Percentiles rank a stretch among this genome's conserved stretches.
phyloP scores from a whole-genome alignment of 2,329 filamentous ascomycete genomes.

The Juglanconis sp. region DNA sequence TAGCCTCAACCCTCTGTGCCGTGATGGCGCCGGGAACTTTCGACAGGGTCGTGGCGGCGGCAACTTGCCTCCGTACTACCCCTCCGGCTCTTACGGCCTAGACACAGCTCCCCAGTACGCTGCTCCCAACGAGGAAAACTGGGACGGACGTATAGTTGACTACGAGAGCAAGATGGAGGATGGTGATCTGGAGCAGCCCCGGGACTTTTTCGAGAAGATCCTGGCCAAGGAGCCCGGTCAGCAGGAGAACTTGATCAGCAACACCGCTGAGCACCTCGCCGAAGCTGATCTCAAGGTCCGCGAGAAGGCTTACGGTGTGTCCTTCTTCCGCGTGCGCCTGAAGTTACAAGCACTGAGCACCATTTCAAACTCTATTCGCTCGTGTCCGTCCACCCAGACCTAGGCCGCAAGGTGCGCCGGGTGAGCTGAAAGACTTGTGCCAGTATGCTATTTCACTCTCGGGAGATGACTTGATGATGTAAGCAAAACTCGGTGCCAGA shows the following conservation, averaged over 20 bases:
- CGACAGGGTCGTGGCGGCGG: conserved; percentile 21
- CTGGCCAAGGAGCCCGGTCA: conserved; percentile 30
- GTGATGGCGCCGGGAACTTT: conserved; percentile 35
- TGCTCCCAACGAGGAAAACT: conserved; percentile 11
- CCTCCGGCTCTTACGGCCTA: not conserved
- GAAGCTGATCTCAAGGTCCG: conserved; percentile 23
- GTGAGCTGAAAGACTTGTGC: no score
- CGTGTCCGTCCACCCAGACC: no score
- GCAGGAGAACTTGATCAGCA: conserved; percentile 29
- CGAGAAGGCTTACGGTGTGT: conserved; percentile 24
- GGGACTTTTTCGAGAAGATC: conserved; percentile 19
- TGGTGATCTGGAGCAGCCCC: conserved; percentile 16
- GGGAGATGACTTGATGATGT: no score
- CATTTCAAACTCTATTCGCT: no score
- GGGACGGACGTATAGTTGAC: conserved; percentile 11
- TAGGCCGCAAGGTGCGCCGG: no score
- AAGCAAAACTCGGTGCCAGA: no score
- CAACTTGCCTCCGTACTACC: conserved; percentile 5
- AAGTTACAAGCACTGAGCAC: no score
- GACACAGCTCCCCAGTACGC: conserved; percentile 8
- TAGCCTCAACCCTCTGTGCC: conserved; percentile 34
- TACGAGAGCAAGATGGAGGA: conserved; percentile 5
- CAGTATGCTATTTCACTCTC: no score
- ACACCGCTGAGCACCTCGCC: conserved; percentile 24
- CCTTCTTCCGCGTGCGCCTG: no score